Conservation (phyloP, 805 yeast species). For the Myxozyma neotropica region DNA sequence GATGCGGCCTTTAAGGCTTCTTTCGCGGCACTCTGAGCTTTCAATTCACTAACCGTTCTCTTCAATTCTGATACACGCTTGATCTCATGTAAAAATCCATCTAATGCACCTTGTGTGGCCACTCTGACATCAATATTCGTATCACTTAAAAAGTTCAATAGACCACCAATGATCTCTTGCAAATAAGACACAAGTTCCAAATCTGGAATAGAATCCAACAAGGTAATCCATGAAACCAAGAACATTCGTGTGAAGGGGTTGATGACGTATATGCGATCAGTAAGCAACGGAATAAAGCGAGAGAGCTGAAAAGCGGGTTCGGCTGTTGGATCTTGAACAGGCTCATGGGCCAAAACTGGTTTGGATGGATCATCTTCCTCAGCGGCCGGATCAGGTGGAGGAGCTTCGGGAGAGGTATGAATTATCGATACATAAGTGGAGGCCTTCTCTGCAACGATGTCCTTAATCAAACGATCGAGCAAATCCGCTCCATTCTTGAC, state of each 20-base stretch:
- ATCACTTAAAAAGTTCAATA: conserved; percentile 76
- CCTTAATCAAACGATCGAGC: conserved; percentile 85
- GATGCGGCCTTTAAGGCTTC: conserved; percentile 16
- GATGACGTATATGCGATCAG: conserved; percentile 87
- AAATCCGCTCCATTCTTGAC: conserved; percentile 96
- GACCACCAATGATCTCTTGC: conserved; percentile 86
- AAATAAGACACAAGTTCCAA: conserved; percentile 81
- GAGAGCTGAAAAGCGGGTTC: conserved; percentile 78
- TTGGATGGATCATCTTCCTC: conserved; percentile 36
- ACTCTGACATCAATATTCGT: conserved; percentile 84
- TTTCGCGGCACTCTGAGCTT: conserved; percentile 11
- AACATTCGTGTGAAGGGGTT: conserved; percentile 93
- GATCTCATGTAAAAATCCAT: conserved; percentile 76
- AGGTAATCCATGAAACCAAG: conserved; percentile 87
- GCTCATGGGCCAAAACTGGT: conserved; percentile 41
- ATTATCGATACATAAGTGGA: conserved; percentile 80
- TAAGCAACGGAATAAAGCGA: conserved; percentile 85
- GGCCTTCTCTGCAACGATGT: conserved; percentile 92
- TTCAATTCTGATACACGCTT: conserved; percentile 73
- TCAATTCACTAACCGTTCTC: conserved; percentile 34
- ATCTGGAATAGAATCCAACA: conserved; percentile 91
- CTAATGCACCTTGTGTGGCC: conserved; percentile 77
- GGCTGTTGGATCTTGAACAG: conserved; percentile 45
- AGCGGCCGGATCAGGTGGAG: conserved; percentile 26
- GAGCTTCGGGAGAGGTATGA: conserved; percentile 40